phyloP scores from a whole-genome alignment of 129 eudicot species.

The Centrapalus pauciflorus region DNA sequence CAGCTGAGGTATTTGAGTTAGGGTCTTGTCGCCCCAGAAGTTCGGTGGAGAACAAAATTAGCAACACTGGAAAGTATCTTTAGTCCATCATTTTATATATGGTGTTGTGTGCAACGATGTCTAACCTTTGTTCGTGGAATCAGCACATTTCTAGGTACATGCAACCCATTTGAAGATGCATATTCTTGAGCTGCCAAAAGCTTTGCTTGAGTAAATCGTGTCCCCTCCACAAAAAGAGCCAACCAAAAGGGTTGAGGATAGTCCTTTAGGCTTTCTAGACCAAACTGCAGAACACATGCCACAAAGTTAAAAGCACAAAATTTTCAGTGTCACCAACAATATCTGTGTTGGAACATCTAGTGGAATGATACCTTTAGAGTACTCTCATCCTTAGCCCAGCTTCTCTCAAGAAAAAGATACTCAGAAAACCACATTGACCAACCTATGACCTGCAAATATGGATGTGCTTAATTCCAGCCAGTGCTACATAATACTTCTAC shows the following conservation, averaged over 20 bases:
- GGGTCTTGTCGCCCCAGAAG: too few species aligned
- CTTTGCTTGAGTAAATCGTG: constrained; percentile 84
- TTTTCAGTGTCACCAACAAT: background rate
- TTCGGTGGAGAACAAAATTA: too few species aligned
- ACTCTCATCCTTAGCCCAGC: constrained; percentile 88
- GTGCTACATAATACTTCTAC: background rate
- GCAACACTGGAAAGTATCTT: too few species aligned
- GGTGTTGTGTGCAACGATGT: background rate
- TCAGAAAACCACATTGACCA: constrained; percentile 99
- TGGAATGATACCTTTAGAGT: constrained; percentile 59
- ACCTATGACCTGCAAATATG: constrained; percentile 79
- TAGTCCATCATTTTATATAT: too few species aligned
- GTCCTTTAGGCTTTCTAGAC: constrained; percentile 69
- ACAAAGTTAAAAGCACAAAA: background rate
- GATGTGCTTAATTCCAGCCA: background rate
- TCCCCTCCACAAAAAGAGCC: constrained; percentile 91
- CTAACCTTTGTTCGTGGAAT: constrained; percentile 90
- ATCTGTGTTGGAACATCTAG: background rate
- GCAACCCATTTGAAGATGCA: constrained; percentile 73
- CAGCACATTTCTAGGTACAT: constrained; percentile 75
- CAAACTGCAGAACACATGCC: constrained; percentile 42
- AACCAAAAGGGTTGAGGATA: constrained; percentile 88
- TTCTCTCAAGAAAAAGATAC: constrained; percentile 94
- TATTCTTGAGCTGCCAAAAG: constrained; percentile 94
- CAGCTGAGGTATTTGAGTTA: too few species aligned